A percentile compares a stretch with the other conserved stretches of the same genome.
Evolutionary conservation across 2,329 filamentous ascomycete species (phyloP).

Genomic region (Pleurostoma richardsiae): DNA sequence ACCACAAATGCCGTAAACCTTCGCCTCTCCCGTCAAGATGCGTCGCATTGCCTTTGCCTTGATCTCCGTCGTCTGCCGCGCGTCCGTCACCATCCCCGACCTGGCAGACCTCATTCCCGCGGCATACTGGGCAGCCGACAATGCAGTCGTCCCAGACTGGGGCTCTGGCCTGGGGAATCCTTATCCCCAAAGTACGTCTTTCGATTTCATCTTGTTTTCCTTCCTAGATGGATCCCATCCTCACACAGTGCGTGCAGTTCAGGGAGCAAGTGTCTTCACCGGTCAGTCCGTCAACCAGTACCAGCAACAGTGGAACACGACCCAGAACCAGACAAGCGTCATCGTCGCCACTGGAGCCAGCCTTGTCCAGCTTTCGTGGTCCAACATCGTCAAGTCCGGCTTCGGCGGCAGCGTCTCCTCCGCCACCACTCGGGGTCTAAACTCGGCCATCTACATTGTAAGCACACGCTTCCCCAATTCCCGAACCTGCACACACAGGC

Average conservation of each 20-base stretch:
- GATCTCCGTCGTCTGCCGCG: too few relatives aligned
- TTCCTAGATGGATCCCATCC: neutral
- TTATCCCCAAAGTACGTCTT: neutral
- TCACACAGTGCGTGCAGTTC: neutral
- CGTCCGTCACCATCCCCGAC: neutral
- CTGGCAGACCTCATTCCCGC: neutral
- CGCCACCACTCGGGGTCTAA: neutral
- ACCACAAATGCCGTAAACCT: too few relatives aligned
- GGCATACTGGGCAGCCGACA: neutral
- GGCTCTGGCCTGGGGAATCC: neutral
- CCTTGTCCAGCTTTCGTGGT: neutral
- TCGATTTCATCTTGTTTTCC: neutral
- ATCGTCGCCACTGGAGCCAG: neutral
- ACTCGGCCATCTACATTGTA: neutral
- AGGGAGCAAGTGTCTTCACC: neutral
- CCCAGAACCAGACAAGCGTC: neutral
- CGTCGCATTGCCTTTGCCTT: too few relatives aligned
- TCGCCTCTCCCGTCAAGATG: too few relatives aligned
- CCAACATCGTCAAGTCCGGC: neutral
- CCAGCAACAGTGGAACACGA: neutral
- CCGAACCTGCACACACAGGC: too few relatives aligned
- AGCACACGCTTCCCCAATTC: too few relatives aligned
- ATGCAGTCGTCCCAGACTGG: neutral
- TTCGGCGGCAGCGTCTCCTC: neutral
- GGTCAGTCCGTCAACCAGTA: neutral